Percentiles rank a stretch among this genome's conserved stretches.
Evolutionary conservation across 2,329 filamentous ascomycete genomes (phyloP).

Genomic region (Xylariaceae sp.): DNA sequence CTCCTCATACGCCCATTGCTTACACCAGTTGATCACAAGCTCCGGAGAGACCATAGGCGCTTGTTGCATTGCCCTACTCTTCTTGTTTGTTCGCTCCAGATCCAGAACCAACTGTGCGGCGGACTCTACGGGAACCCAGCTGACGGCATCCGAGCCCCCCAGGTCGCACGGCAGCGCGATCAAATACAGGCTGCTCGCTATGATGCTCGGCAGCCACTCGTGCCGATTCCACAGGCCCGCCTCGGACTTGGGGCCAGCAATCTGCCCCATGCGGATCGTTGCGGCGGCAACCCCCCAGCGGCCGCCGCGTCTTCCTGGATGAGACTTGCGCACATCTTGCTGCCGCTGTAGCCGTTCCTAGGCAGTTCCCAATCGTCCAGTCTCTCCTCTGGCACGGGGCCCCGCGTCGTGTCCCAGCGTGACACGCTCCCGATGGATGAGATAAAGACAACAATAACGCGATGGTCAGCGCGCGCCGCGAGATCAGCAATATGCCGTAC

Average conservation of each 20-base stretch:
- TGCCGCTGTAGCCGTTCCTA: constrained; percentile 39
- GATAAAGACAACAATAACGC: constrained; percentile 36
- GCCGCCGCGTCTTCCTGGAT: constrained; percentile 39
- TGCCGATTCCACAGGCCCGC: constrained; percentile 51
- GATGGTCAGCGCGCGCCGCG: constrained; percentile 19
- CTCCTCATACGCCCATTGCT: not conserved
- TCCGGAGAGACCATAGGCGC: not conserved
- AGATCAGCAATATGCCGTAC: constrained; percentile 37
- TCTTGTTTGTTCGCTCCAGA: not conserved
- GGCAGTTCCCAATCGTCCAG: constrained; percentile 33
- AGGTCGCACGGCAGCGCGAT: constrained; percentile 44
- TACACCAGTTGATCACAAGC: not conserved
- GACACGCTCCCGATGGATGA: constrained; percentile 40
- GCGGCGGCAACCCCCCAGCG: constrained; percentile 36
- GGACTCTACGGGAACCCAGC: constrained; percentile 53
- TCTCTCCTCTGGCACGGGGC: constrained; percentile 36
- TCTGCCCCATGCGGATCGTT: constrained; percentile 45
- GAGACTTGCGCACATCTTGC: constrained; percentile 40
- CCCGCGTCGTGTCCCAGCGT: constrained; percentile 29
- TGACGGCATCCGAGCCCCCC: constrained; percentile 41
- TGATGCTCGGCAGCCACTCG: constrained; percentile 54
- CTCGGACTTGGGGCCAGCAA: constrained; percentile 37
- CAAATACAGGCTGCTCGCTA: constrained; percentile 47
- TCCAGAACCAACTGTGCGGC: constrained; percentile 28
- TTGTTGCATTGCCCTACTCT: not conserved